Percentiles rank a stretch among this genome's conserved stretches.
Conservation (phyloP, 164 flowering plant genomes). For the Tetrastigma voinierianum region DNA sequence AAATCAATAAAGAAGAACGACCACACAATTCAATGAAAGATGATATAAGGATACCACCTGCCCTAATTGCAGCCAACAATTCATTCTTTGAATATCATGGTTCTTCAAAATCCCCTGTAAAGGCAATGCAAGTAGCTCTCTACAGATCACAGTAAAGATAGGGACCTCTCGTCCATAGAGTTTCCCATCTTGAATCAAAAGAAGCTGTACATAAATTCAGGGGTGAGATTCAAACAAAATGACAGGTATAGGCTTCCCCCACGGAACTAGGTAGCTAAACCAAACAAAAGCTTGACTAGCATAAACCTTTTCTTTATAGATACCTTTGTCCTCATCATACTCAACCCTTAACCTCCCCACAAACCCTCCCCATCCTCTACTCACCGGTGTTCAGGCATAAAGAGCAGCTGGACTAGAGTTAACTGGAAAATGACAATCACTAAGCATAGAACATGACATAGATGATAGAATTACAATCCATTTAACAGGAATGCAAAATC, state of each 20-base stretch:
- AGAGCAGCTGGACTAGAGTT: no score
- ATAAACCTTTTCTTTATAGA: no score
- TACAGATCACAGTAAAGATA: conserved; percentile 64
- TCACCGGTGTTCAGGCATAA: no score
- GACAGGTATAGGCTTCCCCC: neutral
- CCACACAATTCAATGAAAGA: neutral
- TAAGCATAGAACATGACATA: neutral
- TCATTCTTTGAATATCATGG: conserved; percentile 61
- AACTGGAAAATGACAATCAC: neutral
- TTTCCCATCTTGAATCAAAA: conserved; percentile 93
- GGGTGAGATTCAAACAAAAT: conserved; percentile 12
- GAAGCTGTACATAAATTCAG: conserved; percentile 53
- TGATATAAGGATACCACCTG: conserved; percentile 58
- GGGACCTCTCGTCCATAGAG: conserved; percentile 85
- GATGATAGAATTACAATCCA: neutral
- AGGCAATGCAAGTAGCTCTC: conserved; percentile 73
- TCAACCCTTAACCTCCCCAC: no score
- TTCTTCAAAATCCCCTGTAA: conserved; percentile 51
- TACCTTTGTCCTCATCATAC: no score
- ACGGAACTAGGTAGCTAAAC: no score
- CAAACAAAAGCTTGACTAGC: no score
- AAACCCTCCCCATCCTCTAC: no score
- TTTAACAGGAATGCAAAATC: neutral
- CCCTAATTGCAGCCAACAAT: conserved; percentile 67
- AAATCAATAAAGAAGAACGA: neutral